A percentile compares a stretch with the other conserved stretches of the same genome.
These are phyloP conservation scores for Trichoderma endophyticum DNA, from an alignment of 2,329 filamentous ascomycete genomes.

Conservation along the genomic window DNA sequence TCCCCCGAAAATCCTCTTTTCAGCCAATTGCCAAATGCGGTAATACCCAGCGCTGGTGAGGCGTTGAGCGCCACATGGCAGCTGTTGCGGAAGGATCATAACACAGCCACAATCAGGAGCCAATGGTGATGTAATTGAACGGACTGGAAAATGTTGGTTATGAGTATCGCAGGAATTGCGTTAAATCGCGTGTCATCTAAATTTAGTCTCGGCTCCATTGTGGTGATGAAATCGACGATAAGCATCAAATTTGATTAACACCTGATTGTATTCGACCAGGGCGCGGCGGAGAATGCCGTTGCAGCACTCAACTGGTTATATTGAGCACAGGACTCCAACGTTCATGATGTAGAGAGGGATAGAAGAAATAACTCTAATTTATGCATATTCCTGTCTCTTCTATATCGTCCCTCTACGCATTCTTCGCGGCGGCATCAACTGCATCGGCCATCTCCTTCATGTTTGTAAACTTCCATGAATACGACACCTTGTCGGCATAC, in stretches of 20 bases:
- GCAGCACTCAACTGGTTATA: not conserved
- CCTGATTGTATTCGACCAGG: not conserved
- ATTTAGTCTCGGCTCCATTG: too few relatives aligned
- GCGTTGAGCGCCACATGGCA: not conserved
- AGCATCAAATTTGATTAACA: not conserved
- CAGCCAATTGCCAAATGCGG: slow-evolving; percentile 9
- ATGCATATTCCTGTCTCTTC: not conserved
- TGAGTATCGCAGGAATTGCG: too few relatives aligned
- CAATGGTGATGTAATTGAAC: not conserved
- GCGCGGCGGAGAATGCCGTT: not conserved
- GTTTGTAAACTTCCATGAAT: slow-evolving; percentile 54
- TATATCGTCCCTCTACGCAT: not conserved
- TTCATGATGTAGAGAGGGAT: not conserved
- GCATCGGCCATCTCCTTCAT: slow-evolving; percentile 60
- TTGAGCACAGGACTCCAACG: too few relatives aligned
- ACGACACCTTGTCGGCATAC: slow-evolving; percentile 37
- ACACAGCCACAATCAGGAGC: not conserved
- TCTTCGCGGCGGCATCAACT: slow-evolving; percentile 35
- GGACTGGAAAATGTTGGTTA: not conserved
- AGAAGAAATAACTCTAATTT: not conserved
- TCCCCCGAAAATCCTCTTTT: not conserved
- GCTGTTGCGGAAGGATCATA: not conserved
- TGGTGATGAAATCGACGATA: not conserved
- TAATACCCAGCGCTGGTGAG: slow-evolving; percentile 17
- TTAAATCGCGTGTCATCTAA: not conserved